A percentile compares a stretch with the other conserved stretches of the same genome.
These are phyloP conservation scores for Yamagishiella unicocca DNA, from an alignment of 139 green algal species.

Conservation along the genomic window DNA sequence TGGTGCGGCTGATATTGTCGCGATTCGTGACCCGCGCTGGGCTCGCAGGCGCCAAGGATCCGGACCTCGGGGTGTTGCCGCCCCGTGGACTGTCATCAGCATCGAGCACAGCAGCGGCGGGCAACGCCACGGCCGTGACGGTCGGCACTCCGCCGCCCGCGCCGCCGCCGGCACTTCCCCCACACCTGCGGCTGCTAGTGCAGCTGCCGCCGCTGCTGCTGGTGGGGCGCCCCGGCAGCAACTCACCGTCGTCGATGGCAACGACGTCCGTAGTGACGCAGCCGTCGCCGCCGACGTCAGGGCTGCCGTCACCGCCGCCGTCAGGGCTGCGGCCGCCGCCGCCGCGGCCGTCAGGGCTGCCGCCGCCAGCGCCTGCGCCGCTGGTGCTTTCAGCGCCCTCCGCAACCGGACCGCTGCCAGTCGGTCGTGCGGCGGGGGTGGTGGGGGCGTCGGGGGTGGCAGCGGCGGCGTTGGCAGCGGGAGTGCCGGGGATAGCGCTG, in stretches of 20 bases:
- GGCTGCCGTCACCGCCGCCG: background rate
- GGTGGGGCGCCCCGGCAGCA: no score
- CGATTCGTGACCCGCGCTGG: no score
- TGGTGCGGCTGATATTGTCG: background rate
- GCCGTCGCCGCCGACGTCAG: background rate
- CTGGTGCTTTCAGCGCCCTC: background rate
- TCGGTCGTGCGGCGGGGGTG: no score
- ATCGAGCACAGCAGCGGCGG: no score
- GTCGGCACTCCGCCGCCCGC: no score
- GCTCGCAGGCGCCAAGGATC: no score
- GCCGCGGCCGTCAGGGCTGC: background rate
- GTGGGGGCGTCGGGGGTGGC: no score
- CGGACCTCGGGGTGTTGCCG: no score
- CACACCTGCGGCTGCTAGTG: background rate
- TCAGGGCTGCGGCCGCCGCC: background rate
- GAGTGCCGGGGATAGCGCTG: no score
- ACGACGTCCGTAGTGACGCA: background rate
- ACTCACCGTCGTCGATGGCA: no score
- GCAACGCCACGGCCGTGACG: no score
- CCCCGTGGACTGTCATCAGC: no score
- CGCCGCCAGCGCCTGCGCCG: background rate
- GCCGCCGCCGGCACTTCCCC: background rate
- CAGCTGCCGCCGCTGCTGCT: background rate
- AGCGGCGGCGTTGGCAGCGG: background rate
- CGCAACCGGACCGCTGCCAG: background rate